phyloP scores from a whole-genome alignment of 2,329 filamentous ascomycete genomes.

The Colletotrichum cereale region DNA sequence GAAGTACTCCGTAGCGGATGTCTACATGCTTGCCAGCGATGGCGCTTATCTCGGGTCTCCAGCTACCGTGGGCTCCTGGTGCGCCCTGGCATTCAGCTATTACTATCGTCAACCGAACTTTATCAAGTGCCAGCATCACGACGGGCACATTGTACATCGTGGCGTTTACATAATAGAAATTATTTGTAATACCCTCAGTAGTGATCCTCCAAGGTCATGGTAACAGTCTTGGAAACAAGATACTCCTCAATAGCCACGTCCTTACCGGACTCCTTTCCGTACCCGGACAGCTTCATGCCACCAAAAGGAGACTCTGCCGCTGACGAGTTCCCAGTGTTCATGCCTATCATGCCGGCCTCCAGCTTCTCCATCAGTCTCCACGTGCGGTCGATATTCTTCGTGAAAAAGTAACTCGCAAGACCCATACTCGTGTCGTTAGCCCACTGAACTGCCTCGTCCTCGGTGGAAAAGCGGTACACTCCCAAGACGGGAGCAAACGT shows the following conservation, averaged over 20 bases:
- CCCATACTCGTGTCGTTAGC: conserved; percentile 79
- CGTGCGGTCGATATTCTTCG: conserved; percentile 54
- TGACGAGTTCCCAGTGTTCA: conserved; percentile 44
- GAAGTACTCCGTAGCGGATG: not conserved
- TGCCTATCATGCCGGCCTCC: conserved; percentile 75
- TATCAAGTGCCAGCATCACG: not conserved
- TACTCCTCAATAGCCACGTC: conserved; percentile 62
- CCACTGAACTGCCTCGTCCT: conserved; percentile 77
- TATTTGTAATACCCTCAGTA: conserved; percentile 42
- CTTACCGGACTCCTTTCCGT: conserved; percentile 62
- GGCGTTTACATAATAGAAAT: no score
- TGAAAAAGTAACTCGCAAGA: conserved; percentile 82
- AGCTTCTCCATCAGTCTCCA: conserved; percentile 62
- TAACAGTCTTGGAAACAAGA: conserved; percentile 60
- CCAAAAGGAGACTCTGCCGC: conserved; percentile 60
- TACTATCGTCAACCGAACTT: not conserved
- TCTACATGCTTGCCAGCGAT: not conserved
- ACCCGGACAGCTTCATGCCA: conserved; percentile 62
- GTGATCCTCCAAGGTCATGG: conserved; percentile 56
- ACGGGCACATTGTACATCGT: not conserved
- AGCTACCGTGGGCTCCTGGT: not conserved
- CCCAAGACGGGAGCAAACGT: conserved; percentile 82
- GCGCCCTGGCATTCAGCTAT: not conserved
- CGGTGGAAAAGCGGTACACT: conserved; percentile 77
- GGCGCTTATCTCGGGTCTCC: not conserved